phyloP scores from a whole-genome alignment of 2,329 filamentous ascomycete genomes.

The Macrophomina pseudophaseolina region DNA sequence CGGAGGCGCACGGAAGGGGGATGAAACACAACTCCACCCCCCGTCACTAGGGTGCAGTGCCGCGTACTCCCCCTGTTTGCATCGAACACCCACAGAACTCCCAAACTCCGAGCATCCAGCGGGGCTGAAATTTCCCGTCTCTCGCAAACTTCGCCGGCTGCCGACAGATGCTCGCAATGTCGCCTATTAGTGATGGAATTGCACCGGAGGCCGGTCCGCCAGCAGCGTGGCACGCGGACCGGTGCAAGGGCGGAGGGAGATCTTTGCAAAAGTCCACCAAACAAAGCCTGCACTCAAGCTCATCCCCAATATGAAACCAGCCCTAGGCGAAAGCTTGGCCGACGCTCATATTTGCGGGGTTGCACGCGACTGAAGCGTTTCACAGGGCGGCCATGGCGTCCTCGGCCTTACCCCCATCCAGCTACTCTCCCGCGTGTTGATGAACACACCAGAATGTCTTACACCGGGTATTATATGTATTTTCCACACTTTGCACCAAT shows the following conservation, averaged over 20 bases:
- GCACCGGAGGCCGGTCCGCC: constrained; percentile 1
- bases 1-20: background rate
- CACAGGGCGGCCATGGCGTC: background rate
- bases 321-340: constrained; percentile 21
- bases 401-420: background rate
- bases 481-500: background rate
- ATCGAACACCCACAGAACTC: background rate
- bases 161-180: background rate
- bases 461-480: background rate
- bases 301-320: constrained; percentile 15
- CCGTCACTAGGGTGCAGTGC: background rate
- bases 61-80: constrained; percentile 1
- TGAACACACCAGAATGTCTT: background rate
- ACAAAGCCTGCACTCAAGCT: constrained; percentile 6
- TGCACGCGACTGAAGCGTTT: constrained; percentile 14
- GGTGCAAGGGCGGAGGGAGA: too few species aligned
- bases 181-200: background rate
- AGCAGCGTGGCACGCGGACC: background rate
- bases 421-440: constrained; percentile 5
- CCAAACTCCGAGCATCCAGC: background rate
- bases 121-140: background rate
- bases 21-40: constrained; percentile 14
- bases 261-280: constrained; percentile 10
- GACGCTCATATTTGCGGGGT: background rate
- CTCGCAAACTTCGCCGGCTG: too few species aligned